Conservation (phyloP, 2,329 filamentous ascomycete species). For the Cadophora luteo-olivacea region DNA sequence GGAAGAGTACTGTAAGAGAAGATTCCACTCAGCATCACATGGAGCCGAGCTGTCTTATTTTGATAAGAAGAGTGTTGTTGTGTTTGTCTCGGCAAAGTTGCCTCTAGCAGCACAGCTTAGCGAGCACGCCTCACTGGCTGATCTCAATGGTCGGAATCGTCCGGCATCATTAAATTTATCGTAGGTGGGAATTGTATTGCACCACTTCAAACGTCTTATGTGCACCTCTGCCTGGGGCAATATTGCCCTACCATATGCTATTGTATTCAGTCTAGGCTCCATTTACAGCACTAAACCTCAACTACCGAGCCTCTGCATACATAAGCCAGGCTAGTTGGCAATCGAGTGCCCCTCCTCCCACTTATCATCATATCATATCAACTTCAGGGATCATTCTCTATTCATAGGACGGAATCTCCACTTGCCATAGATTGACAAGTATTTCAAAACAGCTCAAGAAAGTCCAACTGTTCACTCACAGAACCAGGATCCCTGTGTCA, state of each 20-base stretch:
- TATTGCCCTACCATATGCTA: neutral
- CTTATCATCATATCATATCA: neutral
- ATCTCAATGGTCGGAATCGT: neutral
- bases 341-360: neutral
- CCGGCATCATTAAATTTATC: neutral
- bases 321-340: neutral
- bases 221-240: neutral
- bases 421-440: neutral
- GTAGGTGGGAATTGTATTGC: neutral
- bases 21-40: neutral
- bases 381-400: neutral
- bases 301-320: neutral
- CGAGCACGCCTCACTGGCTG: neutral
- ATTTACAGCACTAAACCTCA: neutral
- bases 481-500: slow-evolving; percentile 5
- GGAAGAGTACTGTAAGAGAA: too few species aligned
- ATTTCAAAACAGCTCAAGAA: too few species aligned
- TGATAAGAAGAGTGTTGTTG: neutral
- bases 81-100: neutral
- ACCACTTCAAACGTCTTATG: too few species aligned
- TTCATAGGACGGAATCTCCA: slow-evolving; percentile 1
- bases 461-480: too few species aligned
- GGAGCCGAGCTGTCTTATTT: neutral
- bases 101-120: neutral
- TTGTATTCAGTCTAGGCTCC: neutral